phyloP scores from a whole-genome alignment of 2,329 filamentous ascomycete species.

The Grosmannia serpens region DNA sequence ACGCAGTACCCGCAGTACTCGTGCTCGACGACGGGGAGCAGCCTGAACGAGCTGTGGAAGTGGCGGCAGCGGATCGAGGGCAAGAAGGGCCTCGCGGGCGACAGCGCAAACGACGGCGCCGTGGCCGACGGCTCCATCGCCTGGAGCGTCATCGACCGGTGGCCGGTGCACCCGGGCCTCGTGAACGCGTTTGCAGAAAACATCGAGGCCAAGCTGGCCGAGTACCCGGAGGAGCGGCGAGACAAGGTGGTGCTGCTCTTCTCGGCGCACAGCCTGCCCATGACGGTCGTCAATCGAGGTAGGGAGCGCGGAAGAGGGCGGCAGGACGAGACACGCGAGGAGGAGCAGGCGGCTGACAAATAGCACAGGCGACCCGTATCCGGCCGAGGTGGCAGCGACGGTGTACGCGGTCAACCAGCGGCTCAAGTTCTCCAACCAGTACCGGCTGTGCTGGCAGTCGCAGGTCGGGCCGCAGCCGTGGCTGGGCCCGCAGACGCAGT shows the following conservation, averaged over 20 bases:
- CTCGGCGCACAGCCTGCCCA: conserved; percentile 90
- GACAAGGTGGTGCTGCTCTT: conserved; percentile 80
- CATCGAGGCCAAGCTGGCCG: conserved; percentile 72
- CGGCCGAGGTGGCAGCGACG: conserved; percentile 88
- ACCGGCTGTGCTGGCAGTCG: conserved; percentile 93
- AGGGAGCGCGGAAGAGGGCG: conserved; percentile 5
- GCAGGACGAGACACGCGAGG: neutral
- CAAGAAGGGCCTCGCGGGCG: conserved; percentile 33
- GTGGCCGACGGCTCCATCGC: conserved; percentile 56
- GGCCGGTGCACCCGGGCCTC: conserved; percentile 83
- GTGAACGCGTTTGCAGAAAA: conserved; percentile 88
- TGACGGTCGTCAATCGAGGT: conserved; percentile 94
- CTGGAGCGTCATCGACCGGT: conserved; percentile 97
- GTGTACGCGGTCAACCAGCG: conserved; percentile 95
- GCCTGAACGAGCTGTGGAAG: conserved; percentile 95
- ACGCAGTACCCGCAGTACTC: conserved; percentile 98
- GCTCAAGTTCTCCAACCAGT: conserved; percentile 77
- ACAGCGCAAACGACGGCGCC: conserved; percentile 30
- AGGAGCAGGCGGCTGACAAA: neutral
- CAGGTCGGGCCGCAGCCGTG: conserved; percentile 93
- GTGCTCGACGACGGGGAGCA: conserved; percentile 93
- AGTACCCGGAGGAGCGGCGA: conserved; percentile 72
- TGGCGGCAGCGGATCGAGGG: conserved; percentile 84
- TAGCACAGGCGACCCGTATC: conserved; percentile 74
- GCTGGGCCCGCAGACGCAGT: conserved; percentile 86